Conservation (phyloP, 345 rosid species). For the Pseudoturritis turrita region DNA sequence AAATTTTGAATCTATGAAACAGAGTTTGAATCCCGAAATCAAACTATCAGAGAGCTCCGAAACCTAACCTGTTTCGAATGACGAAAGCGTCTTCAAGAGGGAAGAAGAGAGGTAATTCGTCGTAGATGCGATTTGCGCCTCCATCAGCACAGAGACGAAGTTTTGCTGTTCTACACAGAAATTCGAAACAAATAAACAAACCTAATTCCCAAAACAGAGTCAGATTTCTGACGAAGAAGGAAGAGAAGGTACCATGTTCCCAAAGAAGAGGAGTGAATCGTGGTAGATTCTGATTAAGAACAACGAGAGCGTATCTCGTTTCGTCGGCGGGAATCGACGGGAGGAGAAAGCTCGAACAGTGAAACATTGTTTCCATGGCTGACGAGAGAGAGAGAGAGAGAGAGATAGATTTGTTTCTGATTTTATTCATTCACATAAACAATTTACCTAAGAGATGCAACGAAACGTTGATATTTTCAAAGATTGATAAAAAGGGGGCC, state of each 20-base stretch:
- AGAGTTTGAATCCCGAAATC: not conserved
- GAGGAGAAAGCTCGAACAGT: conserved; percentile 74
- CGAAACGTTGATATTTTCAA: conserved; percentile 18
- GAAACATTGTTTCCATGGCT: conserved; percentile 62
- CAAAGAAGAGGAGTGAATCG: conserved; percentile 80
- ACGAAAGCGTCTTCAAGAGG: conserved; percentile 50
- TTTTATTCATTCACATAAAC: not conserved
- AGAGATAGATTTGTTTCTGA: not conserved
- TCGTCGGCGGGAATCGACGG: conserved; percentile 36
- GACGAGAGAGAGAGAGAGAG: not conserved
- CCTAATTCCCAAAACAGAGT: not conserved
- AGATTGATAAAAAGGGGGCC: not conserved
- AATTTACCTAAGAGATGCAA: not conserved
- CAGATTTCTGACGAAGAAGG: not conserved
- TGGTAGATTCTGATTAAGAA: conserved; percentile 75
- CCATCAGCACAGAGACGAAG: conserved; percentile 93
- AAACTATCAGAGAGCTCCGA: not conserved
- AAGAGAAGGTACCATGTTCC: conserved; percentile 54
- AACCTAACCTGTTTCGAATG: conserved; percentile 55
- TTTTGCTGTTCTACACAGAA: conserved; percentile 60
- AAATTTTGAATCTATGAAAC: not conserved
- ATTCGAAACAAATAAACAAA: not conserved
- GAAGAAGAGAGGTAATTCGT: conserved; percentile 72
- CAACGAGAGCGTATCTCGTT: conserved; percentile 52
- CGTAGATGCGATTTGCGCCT: conserved; percentile 93